Evolutionary conservation across 1,284 basidiomycete species (phyloP), one percentile per base, ranked within the genome.

Genomic region (Pascua guehoae): DNA sequence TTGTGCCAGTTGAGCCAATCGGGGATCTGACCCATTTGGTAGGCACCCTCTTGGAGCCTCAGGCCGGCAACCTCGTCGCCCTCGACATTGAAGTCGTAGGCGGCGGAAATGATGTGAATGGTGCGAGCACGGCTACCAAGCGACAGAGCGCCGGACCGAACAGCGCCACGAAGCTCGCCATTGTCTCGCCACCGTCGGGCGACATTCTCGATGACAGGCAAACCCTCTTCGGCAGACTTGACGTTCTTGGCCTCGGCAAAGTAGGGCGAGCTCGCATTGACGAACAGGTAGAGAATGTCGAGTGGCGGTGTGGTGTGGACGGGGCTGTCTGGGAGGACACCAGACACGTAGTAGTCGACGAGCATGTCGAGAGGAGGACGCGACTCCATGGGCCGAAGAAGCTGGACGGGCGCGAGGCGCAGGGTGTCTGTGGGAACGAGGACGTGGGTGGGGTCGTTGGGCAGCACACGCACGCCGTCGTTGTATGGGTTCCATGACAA

Each of bases 251-350:
- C 71, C 1, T 50, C 48, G 12, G 57, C 58, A 16, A 73, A 65
- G 40, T 61, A 64, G 2, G 59, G 61, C 5, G 66, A 69, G 5
- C 66, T 62, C 1, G 70, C 61, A 49, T 75, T 73, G 46, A 75
- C 73, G 18, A 58, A 75, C 12, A 73, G 63, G 56, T 71, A 72
- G 3, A 75, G 67, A 14, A 72, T 40, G 51, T 75, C 73, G 43
- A 72, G 41, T 9, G 56, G 56, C 7, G 56, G 46, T 9, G 5
- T 58, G 39, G 12, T 3, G 12, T 18, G 17, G 17, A 40, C 24
- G 42, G 38, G 15, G 36, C 36, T 36, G 14, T 24, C 14, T 12
- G 53, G 50, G 8, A 63, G 44, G 4, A n/a, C 32, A 10, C 67
- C 67, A 16, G 51, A 56, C 11, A 49, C 47, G 53, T 64, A 67